Conservation (phyloP, 495 filamentous ascomycete species). For the Sporormia fimetaria region DNA sequence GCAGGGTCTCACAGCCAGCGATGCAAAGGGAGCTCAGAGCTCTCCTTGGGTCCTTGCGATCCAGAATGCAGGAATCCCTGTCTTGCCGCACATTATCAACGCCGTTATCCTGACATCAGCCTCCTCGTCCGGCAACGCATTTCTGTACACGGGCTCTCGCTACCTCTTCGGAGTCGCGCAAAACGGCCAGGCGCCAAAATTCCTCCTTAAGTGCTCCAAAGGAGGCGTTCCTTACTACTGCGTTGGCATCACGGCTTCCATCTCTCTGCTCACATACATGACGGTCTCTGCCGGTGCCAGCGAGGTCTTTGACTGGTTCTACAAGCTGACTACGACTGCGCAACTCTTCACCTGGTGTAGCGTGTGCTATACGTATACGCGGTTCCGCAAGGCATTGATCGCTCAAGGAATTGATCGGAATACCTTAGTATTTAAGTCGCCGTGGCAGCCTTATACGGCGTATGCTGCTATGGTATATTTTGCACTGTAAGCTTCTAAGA, state of each 20-base stretch:
- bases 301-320: slow-evolving; percentile 34
- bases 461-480: slow-evolving; percentile 50
- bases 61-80: slow-evolving; percentile 49
- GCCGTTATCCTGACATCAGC: slow-evolving; percentile 58
- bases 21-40: slow-evolving; percentile 46
- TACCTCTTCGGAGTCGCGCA: slow-evolving; percentile 59
- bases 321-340: slow-evolving; percentile 34
- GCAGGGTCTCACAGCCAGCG: slow-evolving; percentile 39
- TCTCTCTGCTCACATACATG: slow-evolving; percentile 54
- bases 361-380: slow-evolving; percentile 40
- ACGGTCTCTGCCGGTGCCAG: slow-evolving; percentile 40
- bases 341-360: slow-evolving; percentile 47
- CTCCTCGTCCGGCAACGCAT: slow-evolving; percentile 62
- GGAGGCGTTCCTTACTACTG: slow-evolving; percentile 52
- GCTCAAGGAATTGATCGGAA: slow-evolving; percentile 45
- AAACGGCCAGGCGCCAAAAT: slow-evolving; percentile 50
- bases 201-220: slow-evolving; percentile 45
- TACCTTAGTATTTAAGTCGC: slow-evolving; percentile 47
- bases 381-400: slow-evolving; percentile 45
- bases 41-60: slow-evolving; percentile 57
- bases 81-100: slow-evolving; percentile 64
- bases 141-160: slow-evolving; percentile 73
- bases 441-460: slow-evolving; percentile 50
- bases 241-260: slow-evolving; percentile 42
- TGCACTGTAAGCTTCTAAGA: slow-evolving; percentile 18